phyloP scores from a whole-genome alignment of 495 filamentous ascomycete species.

The Usnea hakonensis region DNA sequence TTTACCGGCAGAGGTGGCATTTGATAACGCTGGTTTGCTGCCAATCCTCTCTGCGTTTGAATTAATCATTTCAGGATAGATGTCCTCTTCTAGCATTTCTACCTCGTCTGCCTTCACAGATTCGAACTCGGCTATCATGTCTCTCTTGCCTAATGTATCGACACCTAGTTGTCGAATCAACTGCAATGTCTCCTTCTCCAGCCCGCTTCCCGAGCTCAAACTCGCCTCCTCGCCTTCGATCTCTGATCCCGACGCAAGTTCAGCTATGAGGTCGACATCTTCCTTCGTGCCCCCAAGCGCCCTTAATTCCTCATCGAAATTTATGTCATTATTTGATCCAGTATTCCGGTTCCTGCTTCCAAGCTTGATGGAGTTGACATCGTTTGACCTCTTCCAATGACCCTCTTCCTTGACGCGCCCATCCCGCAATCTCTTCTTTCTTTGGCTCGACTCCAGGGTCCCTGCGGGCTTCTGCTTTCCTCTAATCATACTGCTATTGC shows the following conservation, averaged over 20 bases:
- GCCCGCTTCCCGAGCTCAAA: slow-evolving; percentile 28
- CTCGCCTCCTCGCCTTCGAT: slow-evolving; percentile 34
- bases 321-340: not conserved
- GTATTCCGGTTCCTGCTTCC: not conserved
- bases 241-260: slow-evolving; percentile 55
- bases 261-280: slow-evolving; percentile 59
- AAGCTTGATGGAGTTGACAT: slow-evolving; percentile 6
- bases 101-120: slow-evolving; percentile 27
- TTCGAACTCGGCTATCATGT: slow-evolving; percentile 30
- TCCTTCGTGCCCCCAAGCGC: slow-evolving; percentile 72
- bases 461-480: not conserved
- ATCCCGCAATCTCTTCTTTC: slow-evolving; percentile 23
- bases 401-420: slow-evolving; percentile 17
- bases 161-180: slow-evolving; percentile 42
- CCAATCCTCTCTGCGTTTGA: not conserved
- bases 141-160: slow-evolving; percentile 36
- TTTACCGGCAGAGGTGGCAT: not conserved
- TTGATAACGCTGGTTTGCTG: not conserved
- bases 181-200: slow-evolving; percentile 32
- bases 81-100: slow-evolving; percentile 23
- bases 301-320: slow-evolving; percentile 51
- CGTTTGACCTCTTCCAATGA: not conserved
- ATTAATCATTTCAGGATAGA: slow-evolving; percentile 9
- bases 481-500: not conserved
- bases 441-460: slow-evolving; percentile 5